phyloP scores from a whole-genome alignment of 2,329 filamentous ascomycete genomes.

The Fonsecaea monophora region DNA sequence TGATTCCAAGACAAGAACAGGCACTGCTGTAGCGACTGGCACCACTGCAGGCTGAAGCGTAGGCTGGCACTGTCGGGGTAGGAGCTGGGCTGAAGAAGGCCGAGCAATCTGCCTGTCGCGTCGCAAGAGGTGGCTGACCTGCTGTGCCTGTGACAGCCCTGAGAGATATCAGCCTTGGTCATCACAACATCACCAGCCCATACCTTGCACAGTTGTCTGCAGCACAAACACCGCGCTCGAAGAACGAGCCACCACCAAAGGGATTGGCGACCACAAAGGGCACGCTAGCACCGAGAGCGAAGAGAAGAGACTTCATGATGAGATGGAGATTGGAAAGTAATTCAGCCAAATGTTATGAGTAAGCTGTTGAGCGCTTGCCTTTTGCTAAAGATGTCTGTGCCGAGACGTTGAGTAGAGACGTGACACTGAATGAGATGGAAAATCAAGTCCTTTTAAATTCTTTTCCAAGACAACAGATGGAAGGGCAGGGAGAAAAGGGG shows the following conservation, averaged over 20 bases:
- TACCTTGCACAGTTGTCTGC: conserved; percentile 31
- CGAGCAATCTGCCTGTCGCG: conserved; percentile 28
- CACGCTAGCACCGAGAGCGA: conserved; percentile 9
- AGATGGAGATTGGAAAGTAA: conserved; percentile 3
- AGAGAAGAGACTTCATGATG: conserved; percentile 25
- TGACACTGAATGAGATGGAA: not conserved
- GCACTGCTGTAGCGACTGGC: conserved; percentile 25
- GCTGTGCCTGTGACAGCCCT: conserved; percentile 26
- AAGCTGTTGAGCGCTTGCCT: not conserved
- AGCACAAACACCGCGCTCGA: conserved; percentile 24
- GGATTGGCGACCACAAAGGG: conserved; percentile 25
- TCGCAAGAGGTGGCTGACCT: conserved; percentile 22
- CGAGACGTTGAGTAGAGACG: not conserved
- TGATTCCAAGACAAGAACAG: conserved; percentile 24
- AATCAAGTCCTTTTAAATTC: conserved; percentile 5
- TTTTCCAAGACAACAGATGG: not conserved
- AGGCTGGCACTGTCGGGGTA: conserved; percentile 25
- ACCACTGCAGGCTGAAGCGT: conserved; percentile 28
- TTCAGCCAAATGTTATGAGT: not conserved
- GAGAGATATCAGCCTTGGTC: not conserved
- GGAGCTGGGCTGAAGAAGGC: conserved; percentile 23
- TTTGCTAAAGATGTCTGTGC: not conserved
- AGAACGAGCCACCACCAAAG: conserved; percentile 11
- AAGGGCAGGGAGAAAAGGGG: not conserved
- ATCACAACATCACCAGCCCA: not conserved